These are phyloP conservation scores for Cladosporium sp. DNA, from an alignment of 2,329 filamentous ascomycete species.

Conservation along the genomic window DNA sequence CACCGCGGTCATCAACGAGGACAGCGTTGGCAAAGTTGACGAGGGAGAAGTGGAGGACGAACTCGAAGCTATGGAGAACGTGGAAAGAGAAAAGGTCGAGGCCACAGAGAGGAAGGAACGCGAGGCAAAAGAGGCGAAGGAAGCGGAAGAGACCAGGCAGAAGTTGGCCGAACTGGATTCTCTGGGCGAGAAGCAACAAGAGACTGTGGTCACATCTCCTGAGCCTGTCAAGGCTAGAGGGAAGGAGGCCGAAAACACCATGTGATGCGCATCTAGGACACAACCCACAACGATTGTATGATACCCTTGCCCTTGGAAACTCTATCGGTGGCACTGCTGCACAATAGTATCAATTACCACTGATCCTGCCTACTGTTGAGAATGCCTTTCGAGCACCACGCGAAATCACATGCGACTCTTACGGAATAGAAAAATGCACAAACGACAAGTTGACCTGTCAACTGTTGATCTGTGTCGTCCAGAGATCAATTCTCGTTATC, in stretches of 20 bases:
- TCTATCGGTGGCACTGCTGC: no score
- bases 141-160: conserved; percentile 39
- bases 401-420: no score
- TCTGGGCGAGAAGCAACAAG: conserved; percentile 1
- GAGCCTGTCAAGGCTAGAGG: neutral
- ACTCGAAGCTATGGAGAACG: conserved; percentile 67
- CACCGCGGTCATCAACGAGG: conserved; percentile 68
- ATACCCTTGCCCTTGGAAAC: neutral
- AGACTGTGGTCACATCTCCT: neutral
- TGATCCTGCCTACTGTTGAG: no score
- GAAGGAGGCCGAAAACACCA: conserved; percentile 1
- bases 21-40: conserved; percentile 53
- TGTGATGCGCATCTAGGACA: neutral
- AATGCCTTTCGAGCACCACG: no score
- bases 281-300: neutral
- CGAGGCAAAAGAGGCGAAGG: conserved; percentile 53
- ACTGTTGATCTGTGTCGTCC: no score
- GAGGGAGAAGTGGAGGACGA: conserved; percentile 85
- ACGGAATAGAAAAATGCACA: no score
- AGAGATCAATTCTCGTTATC: no score
- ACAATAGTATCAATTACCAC: no score
- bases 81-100: conserved; percentile 69
- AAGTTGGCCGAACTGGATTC: conserved; percentile 31
- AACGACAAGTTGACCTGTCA: no score
- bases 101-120: conserved; percentile 56